A percentile compares a stretch with the other conserved stretches of the same genome.
phyloP scores from a whole-genome alignment of 202 grass and related monocot genomes.

The Elaeis oleifera region DNA sequence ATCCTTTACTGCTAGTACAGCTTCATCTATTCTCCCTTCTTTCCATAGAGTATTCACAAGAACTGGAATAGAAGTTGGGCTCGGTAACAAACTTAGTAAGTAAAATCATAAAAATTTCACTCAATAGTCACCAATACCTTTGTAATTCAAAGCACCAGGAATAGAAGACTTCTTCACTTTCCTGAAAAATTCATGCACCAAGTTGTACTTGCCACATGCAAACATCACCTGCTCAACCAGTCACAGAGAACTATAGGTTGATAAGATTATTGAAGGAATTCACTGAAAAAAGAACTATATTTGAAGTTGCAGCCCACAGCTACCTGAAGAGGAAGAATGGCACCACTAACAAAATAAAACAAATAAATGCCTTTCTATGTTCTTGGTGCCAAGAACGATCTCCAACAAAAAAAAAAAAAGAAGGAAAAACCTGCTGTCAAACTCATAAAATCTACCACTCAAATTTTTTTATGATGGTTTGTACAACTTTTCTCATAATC shows the following conservation, averaged over 20 bases:
- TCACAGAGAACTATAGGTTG: slow-evolving; percentile 12
- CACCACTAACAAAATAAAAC: no score
- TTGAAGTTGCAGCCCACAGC: no score
- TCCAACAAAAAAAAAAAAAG: no score
- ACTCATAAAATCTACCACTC: no score
- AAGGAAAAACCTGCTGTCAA: no score
- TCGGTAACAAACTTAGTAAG: background rate
- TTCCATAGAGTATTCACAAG: slow-evolving; percentile 90
- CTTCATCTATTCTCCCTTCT: slow-evolving; percentile 84
- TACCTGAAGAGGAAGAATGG: no score
- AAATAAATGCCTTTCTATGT: no score
- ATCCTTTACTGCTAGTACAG: slow-evolving; percentile 68
- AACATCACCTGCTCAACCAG: slow-evolving; percentile 71
- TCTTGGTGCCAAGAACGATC: no score
- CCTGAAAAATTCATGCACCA: slow-evolving; percentile 91
- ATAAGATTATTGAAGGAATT: background rate
- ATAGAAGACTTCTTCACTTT: slow-evolving; percentile 62
- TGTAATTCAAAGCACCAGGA: slow-evolving; percentile 82
- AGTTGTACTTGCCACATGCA: slow-evolving; percentile 82
- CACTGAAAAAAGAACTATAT: slow-evolving; percentile 4
- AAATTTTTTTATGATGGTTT: no score
- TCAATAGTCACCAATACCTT: slow-evolving; percentile 31
- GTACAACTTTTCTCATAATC: no score
- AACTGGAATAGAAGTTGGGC: slow-evolving; percentile 36
- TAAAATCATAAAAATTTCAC: background rate